Conservation (phyloP, 129 eudicot species). For the Arctium minus region DNA sequence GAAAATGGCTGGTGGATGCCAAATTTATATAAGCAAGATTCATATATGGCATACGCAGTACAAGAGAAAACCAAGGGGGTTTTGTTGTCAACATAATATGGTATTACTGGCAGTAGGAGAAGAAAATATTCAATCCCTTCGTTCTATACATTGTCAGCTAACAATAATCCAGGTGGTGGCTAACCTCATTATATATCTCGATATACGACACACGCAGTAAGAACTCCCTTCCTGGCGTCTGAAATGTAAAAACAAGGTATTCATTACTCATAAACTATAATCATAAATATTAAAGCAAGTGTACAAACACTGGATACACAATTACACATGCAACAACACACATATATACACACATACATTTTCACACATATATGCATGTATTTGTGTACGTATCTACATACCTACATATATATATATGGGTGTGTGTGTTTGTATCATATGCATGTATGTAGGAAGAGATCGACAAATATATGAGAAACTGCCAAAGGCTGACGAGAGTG, state of each 20-base stretch:
- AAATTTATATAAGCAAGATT: background rate
- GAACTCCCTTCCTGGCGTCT: slow-evolving; percentile 99
- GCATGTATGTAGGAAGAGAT: background rate
- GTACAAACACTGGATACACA: background rate
- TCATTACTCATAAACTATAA: slow-evolving; percentile 6
- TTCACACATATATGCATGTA: background rate
- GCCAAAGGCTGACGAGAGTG: background rate
- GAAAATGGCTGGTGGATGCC: slow-evolving; percentile 12
- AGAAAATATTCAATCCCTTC: slow-evolving; percentile 9
- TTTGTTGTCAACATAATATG: background rate
- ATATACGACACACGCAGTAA: slow-evolving; percentile 93
- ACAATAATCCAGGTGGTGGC: slow-evolving; percentile 9
- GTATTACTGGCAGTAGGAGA: background rate
- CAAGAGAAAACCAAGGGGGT: background rate
- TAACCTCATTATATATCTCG: slow-evolving; percentile 97
- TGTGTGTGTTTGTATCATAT: background rate
- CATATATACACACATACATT: background rate
- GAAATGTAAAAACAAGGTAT: slow-evolving; percentile 32
- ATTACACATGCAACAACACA: background rate
- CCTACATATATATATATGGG: background rate
- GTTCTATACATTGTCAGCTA: background rate
- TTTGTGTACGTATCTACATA: background rate
- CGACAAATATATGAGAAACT: slow-evolving; percentile 1
- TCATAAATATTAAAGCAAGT: slow-evolving; percentile 1
- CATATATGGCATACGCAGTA: slow-evolving; percentile 4